Evolutionary conservation across 768 basidiomycete species (phyloP), one percentile per base, ranked within the genome.

Genomic region (Tricholoma sp.): DNA sequence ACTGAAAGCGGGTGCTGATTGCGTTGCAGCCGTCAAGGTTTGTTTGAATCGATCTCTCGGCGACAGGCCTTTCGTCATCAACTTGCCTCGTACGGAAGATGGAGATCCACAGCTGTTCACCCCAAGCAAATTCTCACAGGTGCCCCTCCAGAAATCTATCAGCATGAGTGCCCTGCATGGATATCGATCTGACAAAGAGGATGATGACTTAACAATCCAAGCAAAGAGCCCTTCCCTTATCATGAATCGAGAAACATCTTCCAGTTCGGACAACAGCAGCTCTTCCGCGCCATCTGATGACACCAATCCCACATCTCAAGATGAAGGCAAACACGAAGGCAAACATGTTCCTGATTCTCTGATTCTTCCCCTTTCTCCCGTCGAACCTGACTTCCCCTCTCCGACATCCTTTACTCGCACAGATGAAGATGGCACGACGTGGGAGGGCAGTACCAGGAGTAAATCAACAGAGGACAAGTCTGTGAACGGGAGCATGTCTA

Each of bases 1-100:
- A 5, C 76, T 95, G 57, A 89, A 92, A 66, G 85, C 90, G 28
- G 93, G 91, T 29, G 85, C 88, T 10, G 94, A 97, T 59, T 96
- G 94, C 69, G 87, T 93, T 41, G 80, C 86, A 7, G 84, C 91
- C 24, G 91, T 95, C 61, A 92, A 89, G 71, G 80, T 87, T 58
- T 94, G 91, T 66, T 71, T 95, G 54, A 83, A 79, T 66, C 80
- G 85, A 51, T 76, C 85, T 18, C 70, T 78, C 11, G 79, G 80
- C 41, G 85, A 86, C 63, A 76, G 78, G 37, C 80, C 84, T 9
- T 85, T 89, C 65, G 70, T 89, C 59, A 78, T 89, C 67, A 80
- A 84, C 60, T 71, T 88, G 28, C 88, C 87, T 15, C 72, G 69
- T 29, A 69, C 68, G 20, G 78, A 76, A 20, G 78, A 82, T 56